Conservation (phyloP, 1,284 basidiomycete species). For the Tilletia caries region DNA sequence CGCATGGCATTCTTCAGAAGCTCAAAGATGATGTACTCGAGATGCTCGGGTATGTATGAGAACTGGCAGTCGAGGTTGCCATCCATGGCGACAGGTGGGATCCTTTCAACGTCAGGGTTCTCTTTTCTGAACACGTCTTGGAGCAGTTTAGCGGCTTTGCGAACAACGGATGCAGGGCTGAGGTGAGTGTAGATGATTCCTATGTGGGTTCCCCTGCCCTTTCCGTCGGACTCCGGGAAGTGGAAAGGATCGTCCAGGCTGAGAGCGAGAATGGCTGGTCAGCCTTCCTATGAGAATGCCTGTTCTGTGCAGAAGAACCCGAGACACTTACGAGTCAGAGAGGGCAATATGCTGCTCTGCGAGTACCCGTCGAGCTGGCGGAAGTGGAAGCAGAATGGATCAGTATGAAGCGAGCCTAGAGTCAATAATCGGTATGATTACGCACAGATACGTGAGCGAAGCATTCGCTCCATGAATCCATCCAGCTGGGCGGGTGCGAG, state of each 20-base stretch:
- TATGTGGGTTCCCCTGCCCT: conserved; percentile 60
- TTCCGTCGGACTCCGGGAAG: conserved; percentile 29
- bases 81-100: conserved; percentile 70
- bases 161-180: conserved; percentile 59
- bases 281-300: neutral
- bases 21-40: conserved; percentile 83
- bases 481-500: conserved; percentile 75
- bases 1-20: conserved; percentile 70
- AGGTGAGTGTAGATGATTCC: conserved; percentile 80
- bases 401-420: neutral
- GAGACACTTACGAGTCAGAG: conserved; percentile 60
- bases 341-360: conserved; percentile 85
- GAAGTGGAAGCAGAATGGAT: neutral
- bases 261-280: neutral
- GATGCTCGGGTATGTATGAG: conserved; percentile 80
- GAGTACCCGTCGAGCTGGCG: conserved; percentile 70
- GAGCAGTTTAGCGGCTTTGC: conserved; percentile 68
- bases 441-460: conserved; percentile 73
- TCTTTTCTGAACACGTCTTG: conserved; percentile 63
- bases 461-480: conserved; percentile 84
- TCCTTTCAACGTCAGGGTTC: conserved; percentile 44
- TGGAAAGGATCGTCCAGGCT: conserved; percentile 41
- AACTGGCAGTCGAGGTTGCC: conserved; percentile 72
- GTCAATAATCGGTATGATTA: neutral
- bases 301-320: neutral